Conservation (phyloP, 768 basidiomycete genomes). For the Russula compacta region DNA sequence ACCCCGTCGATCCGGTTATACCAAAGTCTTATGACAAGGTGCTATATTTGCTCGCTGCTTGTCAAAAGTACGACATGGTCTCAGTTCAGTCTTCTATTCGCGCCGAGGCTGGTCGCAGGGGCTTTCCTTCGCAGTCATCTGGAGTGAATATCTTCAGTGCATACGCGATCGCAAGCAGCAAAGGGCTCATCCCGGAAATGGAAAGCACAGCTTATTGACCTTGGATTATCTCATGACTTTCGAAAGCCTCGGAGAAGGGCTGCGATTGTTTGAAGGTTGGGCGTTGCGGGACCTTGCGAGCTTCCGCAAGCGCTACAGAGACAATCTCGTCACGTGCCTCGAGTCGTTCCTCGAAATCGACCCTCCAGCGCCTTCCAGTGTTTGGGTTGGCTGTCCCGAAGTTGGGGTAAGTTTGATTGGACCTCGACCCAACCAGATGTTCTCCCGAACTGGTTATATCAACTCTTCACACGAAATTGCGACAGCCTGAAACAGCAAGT, state of each 20-base stretch:
- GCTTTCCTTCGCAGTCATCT: not conserved
- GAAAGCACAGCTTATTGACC: not conserved
- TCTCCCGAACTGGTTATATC: not conserved
- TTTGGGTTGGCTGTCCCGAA: not conserved
- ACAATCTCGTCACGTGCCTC: not conserved
- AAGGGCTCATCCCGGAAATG: not conserved
- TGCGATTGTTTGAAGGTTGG: not conserved
- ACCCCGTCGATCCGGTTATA: not conserved
- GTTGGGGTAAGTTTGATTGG: too few species aligned
- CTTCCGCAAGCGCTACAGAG: not conserved
- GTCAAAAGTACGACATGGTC: slow-evolving; percentile 22
- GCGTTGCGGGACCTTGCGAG: not conserved
- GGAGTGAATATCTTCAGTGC: not conserved
- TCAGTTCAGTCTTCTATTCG: not conserved
- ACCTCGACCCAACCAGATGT: not conserved
- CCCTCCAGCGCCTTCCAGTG: not conserved
- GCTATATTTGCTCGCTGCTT: slow-evolving; percentile 11
- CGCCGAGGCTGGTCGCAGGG: not conserved
- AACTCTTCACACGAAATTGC: not conserved
- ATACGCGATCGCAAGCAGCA: slow-evolving; percentile 13
- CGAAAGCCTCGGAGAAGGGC: not conserved
- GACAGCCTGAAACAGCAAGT: not conserved
- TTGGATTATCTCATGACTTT: slow-evolving; percentile 1
- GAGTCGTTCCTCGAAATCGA: not conserved
- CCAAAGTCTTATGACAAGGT: not conserved